Evolutionary conservation across 495 filamentous ascomycete species (phyloP).

Genomic region (Hyphodiscus hymeniophilus): DNA sequence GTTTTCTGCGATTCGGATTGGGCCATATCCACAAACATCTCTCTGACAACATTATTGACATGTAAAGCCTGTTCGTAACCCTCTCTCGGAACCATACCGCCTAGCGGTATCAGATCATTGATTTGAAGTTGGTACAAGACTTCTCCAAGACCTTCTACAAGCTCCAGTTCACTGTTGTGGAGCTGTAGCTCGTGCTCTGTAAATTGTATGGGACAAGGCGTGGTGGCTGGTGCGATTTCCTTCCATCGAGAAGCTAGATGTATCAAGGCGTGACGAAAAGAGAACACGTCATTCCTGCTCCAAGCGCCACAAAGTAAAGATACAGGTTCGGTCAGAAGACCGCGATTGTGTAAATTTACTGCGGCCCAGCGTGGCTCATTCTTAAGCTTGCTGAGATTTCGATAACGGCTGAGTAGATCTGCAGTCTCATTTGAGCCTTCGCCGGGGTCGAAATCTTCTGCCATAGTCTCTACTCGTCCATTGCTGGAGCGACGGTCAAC

Average conservation of each 20-base stretch:
- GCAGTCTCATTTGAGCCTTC: constrained; percentile 9
- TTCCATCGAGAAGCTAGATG: constrained; percentile 21
- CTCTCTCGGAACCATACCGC: constrained; percentile 14
- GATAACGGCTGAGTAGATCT: constrained; percentile 12
- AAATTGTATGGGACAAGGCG: constrained; percentile 28
- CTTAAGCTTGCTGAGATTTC: constrained; percentile 5
- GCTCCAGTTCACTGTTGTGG: constrained; percentile 24
- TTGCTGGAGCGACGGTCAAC: neutral
- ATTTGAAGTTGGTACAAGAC: constrained; percentile 13
- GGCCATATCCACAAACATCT: constrained; percentile 13
- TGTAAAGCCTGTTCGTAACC: constrained; percentile 5
- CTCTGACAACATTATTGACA: constrained; percentile 6
- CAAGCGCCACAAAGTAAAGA: constrained; percentile 27
- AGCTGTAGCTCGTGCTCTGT: constrained; percentile 22
- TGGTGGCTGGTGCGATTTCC: constrained; percentile 15
- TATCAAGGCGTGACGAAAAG: constrained; percentile 28
- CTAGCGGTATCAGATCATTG: constrained; percentile 12
- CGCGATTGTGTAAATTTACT: constrained; percentile 5
- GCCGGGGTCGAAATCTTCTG: constrained; percentile 2
- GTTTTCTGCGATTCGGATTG: constrained; percentile 6
- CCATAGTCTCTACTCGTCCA: constrained; percentile 9
- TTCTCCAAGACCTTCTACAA: constrained; percentile 15
- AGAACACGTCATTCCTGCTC: constrained; percentile 28
- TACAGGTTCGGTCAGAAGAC: constrained; percentile 21
- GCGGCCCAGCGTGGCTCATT: constrained; percentile 12